These are phyloP conservation scores for Pythium graminicola DNA, from an alignment of 352 stramenopile species.

Conservation along the genomic window DNA sequence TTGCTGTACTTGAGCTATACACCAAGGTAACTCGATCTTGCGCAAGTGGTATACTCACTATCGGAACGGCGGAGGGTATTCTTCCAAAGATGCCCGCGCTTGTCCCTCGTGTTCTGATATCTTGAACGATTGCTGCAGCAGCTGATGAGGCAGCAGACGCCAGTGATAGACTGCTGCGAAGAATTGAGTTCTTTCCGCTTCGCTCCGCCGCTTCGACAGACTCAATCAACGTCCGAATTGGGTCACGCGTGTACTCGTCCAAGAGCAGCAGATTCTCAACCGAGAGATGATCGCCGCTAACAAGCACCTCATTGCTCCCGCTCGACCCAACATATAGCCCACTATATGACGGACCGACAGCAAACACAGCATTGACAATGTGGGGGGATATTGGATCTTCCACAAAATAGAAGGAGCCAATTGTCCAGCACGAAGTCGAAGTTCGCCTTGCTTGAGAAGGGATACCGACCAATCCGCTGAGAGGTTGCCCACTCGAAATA, in stretches of 20 bases:
- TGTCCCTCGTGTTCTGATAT: conserved; percentile 44
- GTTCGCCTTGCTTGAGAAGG: conserved; percentile 39
- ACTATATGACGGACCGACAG: conserved; percentile 47
- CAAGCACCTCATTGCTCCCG: conserved; percentile 42
- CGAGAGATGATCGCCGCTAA: conserved; percentile 43
- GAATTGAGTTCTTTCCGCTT: conserved; percentile 39
- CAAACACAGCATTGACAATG: conserved; percentile 48
- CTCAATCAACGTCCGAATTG: conserved; percentile 56
- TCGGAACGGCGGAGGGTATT: conserved; percentile 43
- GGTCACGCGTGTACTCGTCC: conserved; percentile 60
- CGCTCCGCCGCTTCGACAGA: conserved; percentile 59
- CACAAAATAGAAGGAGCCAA: conserved; percentile 60
- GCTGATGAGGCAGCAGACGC: conserved; percentile 54
- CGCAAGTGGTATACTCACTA: conserved; percentile 40
- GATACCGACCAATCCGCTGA: conserved; percentile 55
- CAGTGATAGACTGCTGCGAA: conserved; percentile 43
- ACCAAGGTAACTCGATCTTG: conserved; percentile 48
- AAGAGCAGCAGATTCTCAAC: conserved; percentile 45
- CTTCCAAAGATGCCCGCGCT: conserved; percentile 40
- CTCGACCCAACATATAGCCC: conserved; percentile 44
- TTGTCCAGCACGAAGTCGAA: conserved; percentile 39
- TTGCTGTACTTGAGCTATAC: conserved; percentile 38
- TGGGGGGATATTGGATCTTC: conserved; percentile 46
- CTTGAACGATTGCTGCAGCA: conserved; percentile 59
- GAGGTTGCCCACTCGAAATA: conserved; percentile 38